Conservation (phyloP, 371 early-diverging fungal species). For the Thermomucor indicae-seudaticae region DNA sequence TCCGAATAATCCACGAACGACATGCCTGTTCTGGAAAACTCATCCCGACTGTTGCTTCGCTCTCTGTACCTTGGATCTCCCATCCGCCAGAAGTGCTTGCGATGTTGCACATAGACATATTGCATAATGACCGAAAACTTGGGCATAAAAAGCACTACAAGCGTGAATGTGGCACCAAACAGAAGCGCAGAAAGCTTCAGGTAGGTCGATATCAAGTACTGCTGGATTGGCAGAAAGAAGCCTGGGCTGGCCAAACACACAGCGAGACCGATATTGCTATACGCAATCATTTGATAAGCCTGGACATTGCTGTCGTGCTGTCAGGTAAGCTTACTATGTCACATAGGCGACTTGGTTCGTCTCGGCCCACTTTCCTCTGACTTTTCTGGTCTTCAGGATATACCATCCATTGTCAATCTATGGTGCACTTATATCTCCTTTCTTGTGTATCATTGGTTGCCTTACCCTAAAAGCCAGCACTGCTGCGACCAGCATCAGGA, state of each 20-base stretch:
- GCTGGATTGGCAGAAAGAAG: slow-evolving; percentile 24
- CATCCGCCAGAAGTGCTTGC: neutral
- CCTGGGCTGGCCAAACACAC: slow-evolving; percentile 23
- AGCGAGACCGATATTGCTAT: slow-evolving; percentile 29
- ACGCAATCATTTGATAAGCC: neutral
- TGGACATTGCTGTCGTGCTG: neutral
- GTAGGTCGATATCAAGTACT: slow-evolving; percentile 17
- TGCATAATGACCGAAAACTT: slow-evolving; percentile 20
- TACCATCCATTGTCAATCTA: neutral
- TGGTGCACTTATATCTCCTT: neutral
- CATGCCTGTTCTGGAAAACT: slow-evolving; percentile 2
- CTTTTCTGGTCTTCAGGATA: slow-evolving; percentile 25
- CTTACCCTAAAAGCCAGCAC: slow-evolving; percentile 40
- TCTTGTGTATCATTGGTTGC: neutral
- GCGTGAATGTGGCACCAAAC: slow-evolving; percentile 30
- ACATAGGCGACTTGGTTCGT: slow-evolving; percentile 42
- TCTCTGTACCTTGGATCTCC: slow-evolving; percentile 2
- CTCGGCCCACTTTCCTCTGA: slow-evolving; percentile 38
- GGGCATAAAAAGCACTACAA: slow-evolving; percentile 29
- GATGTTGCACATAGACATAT: slow-evolving; percentile 13
- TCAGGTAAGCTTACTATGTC: slow-evolving; percentile 35
- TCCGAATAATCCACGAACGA: neutral
- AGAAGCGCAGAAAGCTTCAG: slow-evolving; percentile 26
- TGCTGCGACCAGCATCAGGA: slow-evolving; percentile 22
- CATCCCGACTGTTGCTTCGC: slow-evolving; percentile 12